These are phyloP conservation scores for Artemisia annua DNA, from an alignment of 129 eudicot species.

Conservation along the genomic window DNA sequence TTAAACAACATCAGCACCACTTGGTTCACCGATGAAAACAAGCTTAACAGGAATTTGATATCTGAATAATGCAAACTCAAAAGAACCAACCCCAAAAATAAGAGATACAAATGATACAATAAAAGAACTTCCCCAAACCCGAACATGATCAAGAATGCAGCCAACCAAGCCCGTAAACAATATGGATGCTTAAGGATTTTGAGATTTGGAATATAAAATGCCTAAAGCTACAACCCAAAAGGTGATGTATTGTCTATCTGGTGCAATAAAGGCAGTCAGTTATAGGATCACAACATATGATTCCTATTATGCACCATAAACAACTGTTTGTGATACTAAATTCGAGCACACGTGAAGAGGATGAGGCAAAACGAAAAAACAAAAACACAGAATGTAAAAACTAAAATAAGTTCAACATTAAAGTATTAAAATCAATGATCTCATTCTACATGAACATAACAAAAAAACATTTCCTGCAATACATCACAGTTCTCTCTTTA, in stretches of 20 bases:
- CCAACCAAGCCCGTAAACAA: too few species aligned
- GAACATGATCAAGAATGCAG: too few species aligned
- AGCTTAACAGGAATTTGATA: neutral
- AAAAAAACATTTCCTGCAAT: conserved; percentile 32
- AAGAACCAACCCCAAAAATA: too few species aligned
- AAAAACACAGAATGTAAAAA: conserved; percentile 8
- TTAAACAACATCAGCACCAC: neutral
- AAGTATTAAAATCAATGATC: conserved; percentile 16
- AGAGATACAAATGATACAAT: too few species aligned
- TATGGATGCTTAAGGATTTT: neutral
- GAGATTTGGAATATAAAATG: neutral
- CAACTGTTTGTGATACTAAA: neutral
- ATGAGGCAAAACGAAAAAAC: conserved; percentile 7
- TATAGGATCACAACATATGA: neutral
- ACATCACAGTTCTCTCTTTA: conserved; percentile 20
- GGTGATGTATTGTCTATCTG: too few species aligned
- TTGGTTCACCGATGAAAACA: neutral
- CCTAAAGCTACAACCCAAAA: neutral
- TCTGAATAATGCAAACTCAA: too few species aligned
- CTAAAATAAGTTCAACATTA: conserved; percentile 21
- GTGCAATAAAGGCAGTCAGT: neutral
- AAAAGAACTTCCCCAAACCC: too few species aligned
- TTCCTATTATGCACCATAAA: neutral
- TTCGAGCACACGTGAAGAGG: neutral
- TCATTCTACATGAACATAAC: conserved; percentile 21